Percentiles rank a stretch among this genome's conserved stretches.
These are phyloP conservation scores for Euphorbia tirucalli DNA, from an alignment of 345 rosid genomes.

Conservation along the genomic window DNA sequence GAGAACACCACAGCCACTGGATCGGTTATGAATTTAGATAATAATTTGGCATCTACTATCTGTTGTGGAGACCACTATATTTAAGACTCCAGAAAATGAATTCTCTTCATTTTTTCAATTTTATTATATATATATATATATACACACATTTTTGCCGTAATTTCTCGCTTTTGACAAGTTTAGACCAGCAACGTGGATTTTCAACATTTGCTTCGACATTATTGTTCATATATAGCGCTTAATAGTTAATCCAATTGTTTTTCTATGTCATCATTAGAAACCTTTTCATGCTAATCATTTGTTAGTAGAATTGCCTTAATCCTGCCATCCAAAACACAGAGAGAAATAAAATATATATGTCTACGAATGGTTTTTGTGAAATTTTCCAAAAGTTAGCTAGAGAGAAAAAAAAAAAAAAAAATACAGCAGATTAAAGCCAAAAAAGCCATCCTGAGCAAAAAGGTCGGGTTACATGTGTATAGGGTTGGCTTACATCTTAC, in stretches of 20 bases:
- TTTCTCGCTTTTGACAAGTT: slow-evolving; percentile 9
- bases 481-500: slow-evolving; percentile 29
- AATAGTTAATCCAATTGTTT: too few species aligned
- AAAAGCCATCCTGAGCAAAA: slow-evolving; percentile 28
- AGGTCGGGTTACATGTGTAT: slow-evolving; percentile 19
- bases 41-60: slow-evolving; percentile 23
- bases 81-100: slow-evolving; percentile 5
- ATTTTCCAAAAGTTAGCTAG: neutral
- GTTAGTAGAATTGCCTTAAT: neutral
- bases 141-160: too few species aligned
- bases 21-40: slow-evolving; percentile 19
- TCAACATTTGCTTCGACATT: too few species aligned
- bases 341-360: too few species aligned
- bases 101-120: neutral
- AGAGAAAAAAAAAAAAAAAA: neutral
- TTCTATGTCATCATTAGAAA: too few species aligned
- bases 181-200: too few species aligned
- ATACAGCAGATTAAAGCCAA: slow-evolving; percentile 12
- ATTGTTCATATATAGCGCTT: too few species aligned
- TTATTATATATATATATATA: too few species aligned
- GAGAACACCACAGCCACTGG: slow-evolving; percentile 22
- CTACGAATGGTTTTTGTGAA: too few species aligned
- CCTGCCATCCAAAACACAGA: slow-evolving; percentile 3
- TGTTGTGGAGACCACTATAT: slow-evolving; percentile 23
- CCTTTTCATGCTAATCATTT: neutral